Base-by-base conservation (phyloP, 495 filamentous ascomycete genomes). In the Penicillium psychrofluorescens region DNA sequence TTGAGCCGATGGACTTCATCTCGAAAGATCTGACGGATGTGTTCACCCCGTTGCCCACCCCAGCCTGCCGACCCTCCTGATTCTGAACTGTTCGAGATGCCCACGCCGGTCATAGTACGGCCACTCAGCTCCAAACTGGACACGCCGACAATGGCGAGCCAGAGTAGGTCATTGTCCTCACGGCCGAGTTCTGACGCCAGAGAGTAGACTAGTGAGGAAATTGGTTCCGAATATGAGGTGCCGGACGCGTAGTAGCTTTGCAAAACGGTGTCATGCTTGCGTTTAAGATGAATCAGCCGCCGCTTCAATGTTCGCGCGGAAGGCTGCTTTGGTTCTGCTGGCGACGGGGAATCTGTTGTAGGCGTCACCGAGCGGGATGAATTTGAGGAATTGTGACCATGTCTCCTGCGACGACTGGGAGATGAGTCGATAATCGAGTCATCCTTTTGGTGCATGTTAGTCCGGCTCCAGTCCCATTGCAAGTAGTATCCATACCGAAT, bases 1-100 rank as follows among this genome's bases (percentile, higher is more conserved):
- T 97, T 97, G 11, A 98, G 70, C 53, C 92, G 86, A 10, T 90
- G 84, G 2, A 97, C 92, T 76, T 98, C 92, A 58, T 98, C 92
- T 44, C 91, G 78, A 38, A 97, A 61, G 9, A 92, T 80, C 46
- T 88, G 81, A 29, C 88, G 82, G 64, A 95, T 85, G 36, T 84
- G 82, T 43, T 88, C 88, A 49, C 88, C 86, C 38, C 90, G 80
- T 51, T 86, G 76, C 33, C 85, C 86, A 50, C 86, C 79, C 88
- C 87, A 95, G 41, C 88, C 87, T 33, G 79, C 71, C 11, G 80
- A 81, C 5, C 77, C 74, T 34, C 79, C 77, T 11, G 72, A 58
- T 44, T 77, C 68, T 35, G 67, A 62, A 7, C 72, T 61, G 42
- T 76, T 83, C 6, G 83, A 76, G n/a, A 90, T 81, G 14, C 84